Evolutionary conservation across 2,329 filamentous ascomycete species (phyloP), one percentile per base, ranked within the genome.

Genomic region (Albifimbria verrucaria): DNA sequence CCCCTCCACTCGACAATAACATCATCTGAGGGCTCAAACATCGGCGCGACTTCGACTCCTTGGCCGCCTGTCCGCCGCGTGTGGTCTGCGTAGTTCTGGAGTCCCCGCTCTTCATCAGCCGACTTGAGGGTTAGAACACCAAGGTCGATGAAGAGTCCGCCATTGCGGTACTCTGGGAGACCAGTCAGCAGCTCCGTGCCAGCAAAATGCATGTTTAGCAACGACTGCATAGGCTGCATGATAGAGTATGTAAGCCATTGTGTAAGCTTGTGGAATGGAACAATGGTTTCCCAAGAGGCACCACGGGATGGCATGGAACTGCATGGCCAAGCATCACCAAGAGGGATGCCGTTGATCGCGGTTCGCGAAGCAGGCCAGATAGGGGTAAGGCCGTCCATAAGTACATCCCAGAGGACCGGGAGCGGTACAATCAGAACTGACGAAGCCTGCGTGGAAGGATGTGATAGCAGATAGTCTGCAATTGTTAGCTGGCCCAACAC

Each of bases 281-380:
- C 83, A 57, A 95, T 92, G 0, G 81, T 88, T 66, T 92, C 87
- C 88, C 88, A 92, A 2, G 68, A 63, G 4, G 83, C 78, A 3
- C 81, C 83, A 1, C 64, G 59, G 45, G 79, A 76, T 1, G 92
- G 91, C 83, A 97, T 90, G 26, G 86, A 83, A 11, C 82, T 85
- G 72, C 92, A 96, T 0, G 88, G 89, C 94, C 94, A 99, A 22
- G 94, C 93, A 67, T 99, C 94, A 52, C 94, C 94, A 17, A 99
- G 83, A 0, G 92, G 85, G 24, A 90, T 80, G 2, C 92, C 92
- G 65, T 96, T 90, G 61, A 99, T 88, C 57, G 88, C 85, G 0
- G 93, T 96, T 57, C 93, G 86, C 0, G 90, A 90, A 1, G 84
- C 74, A 0, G 94, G 93, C 94, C 94, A 99, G 68, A 97, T 95